Evolutionary conservation across 148 eudicot species (phyloP), one percentile per base, ranked within the genome.

Genomic region (Diospyros lotus): DNA sequence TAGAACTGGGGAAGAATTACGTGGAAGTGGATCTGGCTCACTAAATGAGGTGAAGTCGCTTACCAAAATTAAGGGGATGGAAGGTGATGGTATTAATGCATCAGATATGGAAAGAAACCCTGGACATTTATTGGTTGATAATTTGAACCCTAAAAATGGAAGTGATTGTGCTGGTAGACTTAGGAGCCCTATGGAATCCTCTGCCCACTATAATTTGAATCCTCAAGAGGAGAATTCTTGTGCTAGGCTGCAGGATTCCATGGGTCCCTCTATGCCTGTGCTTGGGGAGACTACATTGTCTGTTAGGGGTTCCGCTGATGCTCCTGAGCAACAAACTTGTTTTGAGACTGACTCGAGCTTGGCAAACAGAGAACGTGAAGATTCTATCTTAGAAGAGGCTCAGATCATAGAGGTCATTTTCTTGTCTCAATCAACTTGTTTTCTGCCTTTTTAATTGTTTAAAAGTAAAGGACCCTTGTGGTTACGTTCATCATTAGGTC

Each of bases 371-470:
- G 96, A 80, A 72, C 88, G 85, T 48, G 99, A 93, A 81, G 98
- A 96, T 64, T 83, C 87, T 80, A 83, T 96, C 67, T 86, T 96
- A 78, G 89, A 91, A 81, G 99, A 93, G 81, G 98, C 98, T 56
- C 83, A 81, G 53, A 84, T 89, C 61, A 86, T 96, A 79, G 87
- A 96, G 99, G 99, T 95, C 76, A 74, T 78, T 76, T 83, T 61
- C 66, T 17, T 59, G 4, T 51, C 9, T 75, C 46, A 8, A 48
- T 46, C 60, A 14, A 13, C 56, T 53, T 68, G 2, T 45, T 73
- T 39, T 80, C 50, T 76, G 28, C 28, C 58, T 46, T 2, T 60
- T 64, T 77, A 64, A 13, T 72, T 65, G 64, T 74, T 82, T 69
- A 64, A 41, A n/a, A 45, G 61, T 55, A 48, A 62, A 40, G 58